phyloP scores from a whole-genome alignment of 1,139 yeast species.

The Ogataea hybrid region DNA sequence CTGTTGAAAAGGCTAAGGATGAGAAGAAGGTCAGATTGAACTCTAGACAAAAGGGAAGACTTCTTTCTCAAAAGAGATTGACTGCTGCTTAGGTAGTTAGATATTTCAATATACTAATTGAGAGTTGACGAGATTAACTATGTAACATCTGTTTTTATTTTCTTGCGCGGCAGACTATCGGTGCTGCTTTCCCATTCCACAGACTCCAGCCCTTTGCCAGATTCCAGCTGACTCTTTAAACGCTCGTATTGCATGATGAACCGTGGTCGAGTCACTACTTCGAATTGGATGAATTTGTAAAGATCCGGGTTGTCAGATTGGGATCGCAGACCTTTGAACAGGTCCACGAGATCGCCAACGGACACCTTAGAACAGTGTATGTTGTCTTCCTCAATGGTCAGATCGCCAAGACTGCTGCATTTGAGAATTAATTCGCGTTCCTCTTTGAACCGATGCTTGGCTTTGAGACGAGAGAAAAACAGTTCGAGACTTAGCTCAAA shows the following conservation, averaged over 20 bases:
- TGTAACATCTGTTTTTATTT: conserved; percentile 4
- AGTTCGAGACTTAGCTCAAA: conserved; percentile 5
- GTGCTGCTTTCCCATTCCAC: conserved; percentile 8
- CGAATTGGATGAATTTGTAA: conserved; percentile 33
- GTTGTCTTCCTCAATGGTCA: conserved; percentile 42
- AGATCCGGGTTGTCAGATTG: conserved; percentile 26
- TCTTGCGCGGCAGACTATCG: conserved; percentile 2
- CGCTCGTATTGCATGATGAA: conserved; percentile 37
- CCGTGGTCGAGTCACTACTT: conserved; percentile 33
- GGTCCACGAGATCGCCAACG: conserved; percentile 36
- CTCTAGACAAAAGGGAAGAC: conserved; percentile 93
- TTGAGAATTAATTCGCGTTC: conserved; percentile 37
- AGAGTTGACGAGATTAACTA: conserved; percentile 9
- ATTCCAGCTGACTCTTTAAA: conserved; percentile 10
- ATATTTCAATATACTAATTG: conserved; percentile 10
- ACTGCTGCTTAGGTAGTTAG: conserved; percentile 40
- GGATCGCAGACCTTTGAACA: conserved; percentile 33
- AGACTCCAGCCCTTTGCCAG: conserved; percentile 20
- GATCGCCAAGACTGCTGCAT: conserved; percentile 35
- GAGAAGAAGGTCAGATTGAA: conserved; percentile 75
- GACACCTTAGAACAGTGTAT: conserved; percentile 35
- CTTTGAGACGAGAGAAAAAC: conserved; percentile 14
- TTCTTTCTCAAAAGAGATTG: conserved; percentile 78
- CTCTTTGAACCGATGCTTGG: conserved; percentile 23
- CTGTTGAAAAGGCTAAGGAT: conserved; percentile 91